phyloP scores from a whole-genome alignment of 257 asterid species.

The Mentha longifolia region DNA sequence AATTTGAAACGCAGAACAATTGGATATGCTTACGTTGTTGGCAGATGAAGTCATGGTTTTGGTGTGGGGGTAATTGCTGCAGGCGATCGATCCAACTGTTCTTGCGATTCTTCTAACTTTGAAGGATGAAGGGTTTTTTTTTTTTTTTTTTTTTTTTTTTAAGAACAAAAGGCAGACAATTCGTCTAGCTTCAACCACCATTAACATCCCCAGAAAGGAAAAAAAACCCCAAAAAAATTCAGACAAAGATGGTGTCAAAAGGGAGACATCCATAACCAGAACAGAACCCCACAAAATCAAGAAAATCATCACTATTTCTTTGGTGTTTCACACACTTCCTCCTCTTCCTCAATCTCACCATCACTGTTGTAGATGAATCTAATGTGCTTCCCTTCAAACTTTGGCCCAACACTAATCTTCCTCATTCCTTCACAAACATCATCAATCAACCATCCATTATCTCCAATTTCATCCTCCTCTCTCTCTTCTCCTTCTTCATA shows the following conservation, averaged over 20 bases:
- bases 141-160: too few species aligned
- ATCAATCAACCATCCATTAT: constrained; percentile 39
- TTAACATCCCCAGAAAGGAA: neutral
- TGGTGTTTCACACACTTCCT: constrained; percentile 35
- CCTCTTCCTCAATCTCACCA: constrained; percentile 66
- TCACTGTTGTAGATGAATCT: constrained; percentile 74
- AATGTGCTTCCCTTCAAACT: constrained; percentile 67
- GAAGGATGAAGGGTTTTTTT: too few species aligned
- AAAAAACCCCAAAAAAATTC: too few species aligned
- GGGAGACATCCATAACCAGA: constrained; percentile 26
- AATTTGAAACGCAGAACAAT: too few species aligned
- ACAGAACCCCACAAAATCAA: neutral
- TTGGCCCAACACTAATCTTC: constrained; percentile 55
- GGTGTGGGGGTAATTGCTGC: neutral
- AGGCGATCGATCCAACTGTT: neutral
- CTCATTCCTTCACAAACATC: constrained; percentile 79
- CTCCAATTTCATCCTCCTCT: constrained; percentile 21
- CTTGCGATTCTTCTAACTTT: too few species aligned
- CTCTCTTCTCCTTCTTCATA: neutral
- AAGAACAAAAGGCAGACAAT: constrained; percentile 17
- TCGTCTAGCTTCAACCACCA: neutral
- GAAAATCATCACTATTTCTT: neutral
- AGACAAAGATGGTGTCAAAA: constrained; percentile 31
- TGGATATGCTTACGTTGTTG: neutral
- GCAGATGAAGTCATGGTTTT: constrained; percentile 24